Percentiles rank a stretch among this genome's conserved stretches.
These are phyloP conservation scores for Nematocida displodere DNA, from an alignment of 371 early-diverging fungal genomes.

Conservation along the genomic window DNA sequence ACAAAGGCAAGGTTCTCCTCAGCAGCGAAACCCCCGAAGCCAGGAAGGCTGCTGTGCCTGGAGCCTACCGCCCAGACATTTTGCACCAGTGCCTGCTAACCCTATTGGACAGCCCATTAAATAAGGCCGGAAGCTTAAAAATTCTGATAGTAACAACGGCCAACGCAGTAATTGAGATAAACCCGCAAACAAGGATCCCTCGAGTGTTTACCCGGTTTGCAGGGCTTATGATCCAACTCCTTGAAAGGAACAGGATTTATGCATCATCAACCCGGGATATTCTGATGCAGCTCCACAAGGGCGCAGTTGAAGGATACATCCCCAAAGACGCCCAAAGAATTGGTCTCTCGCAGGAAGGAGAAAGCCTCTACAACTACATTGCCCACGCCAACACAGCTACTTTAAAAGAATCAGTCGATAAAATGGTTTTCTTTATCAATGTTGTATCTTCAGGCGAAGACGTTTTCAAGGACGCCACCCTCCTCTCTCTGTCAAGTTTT, in stretches of 20 bases:
- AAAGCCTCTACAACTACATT: constrained; percentile 11
- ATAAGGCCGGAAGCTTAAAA: constrained; percentile 85
- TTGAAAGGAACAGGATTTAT: constrained; percentile 86
- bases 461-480: constrained; percentile 2
- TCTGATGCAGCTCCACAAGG: constrained; percentile 85
- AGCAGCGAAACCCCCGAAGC: constrained; percentile 39
- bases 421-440: constrained; percentile 45
- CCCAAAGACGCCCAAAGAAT: constrained; percentile 69
- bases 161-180: constrained; percentile 87
- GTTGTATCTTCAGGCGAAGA: constrained; percentile 39
- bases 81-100: constrained; percentile 76
- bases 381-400: background rate
- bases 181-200: constrained; percentile 89
- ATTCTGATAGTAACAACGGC: constrained; percentile 84
- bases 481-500: constrained; percentile 18
- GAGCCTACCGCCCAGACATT: constrained; percentile 49
- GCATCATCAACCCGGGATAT: constrained; percentile 77
- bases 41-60: background rate
- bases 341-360: constrained; percentile 51
- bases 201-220: constrained; percentile 91
- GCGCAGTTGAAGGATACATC: constrained; percentile 81
- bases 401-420: background rate
- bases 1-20: constrained; percentile 19
- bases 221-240: constrained; percentile 81
- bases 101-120: constrained; percentile 86